Evolutionary conservation across 306 rosid genomes (phyloP).

Genomic region (Vicia sativa): DNA sequence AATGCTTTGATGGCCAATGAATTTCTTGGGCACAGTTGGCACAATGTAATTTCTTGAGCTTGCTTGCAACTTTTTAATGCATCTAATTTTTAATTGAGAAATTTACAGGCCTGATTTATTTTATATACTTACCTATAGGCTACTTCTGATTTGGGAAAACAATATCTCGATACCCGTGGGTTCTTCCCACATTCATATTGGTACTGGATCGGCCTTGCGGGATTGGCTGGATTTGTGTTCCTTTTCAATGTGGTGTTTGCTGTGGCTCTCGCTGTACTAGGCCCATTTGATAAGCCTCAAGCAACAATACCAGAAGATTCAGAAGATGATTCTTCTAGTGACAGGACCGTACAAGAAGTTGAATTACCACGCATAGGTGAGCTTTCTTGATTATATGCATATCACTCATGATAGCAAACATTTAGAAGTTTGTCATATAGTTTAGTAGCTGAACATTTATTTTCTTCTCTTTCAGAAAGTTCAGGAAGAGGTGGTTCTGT

Average conservation of each 20-base stretch:
- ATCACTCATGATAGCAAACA: background rate
- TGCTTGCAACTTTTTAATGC: background rate
- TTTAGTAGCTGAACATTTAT: constrained; percentile 22
- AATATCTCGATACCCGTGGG: constrained; percentile 36
- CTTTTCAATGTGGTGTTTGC: constrained; percentile 37
- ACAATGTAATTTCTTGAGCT: constrained; percentile 43
- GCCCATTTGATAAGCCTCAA: constrained; percentile 50
- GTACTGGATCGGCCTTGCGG: constrained; percentile 66
- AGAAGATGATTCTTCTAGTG: constrained; percentile 9
- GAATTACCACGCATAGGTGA: constrained; percentile 51
- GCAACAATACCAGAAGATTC: constrained; percentile 38
- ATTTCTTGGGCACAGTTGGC: constrained; percentile 53
- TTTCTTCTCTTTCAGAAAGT: constrained; percentile 41
- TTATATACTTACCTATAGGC: constrained; percentile 28
- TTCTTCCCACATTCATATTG: constrained; percentile 48
- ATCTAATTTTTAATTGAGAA: background rate
- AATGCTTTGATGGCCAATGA: constrained; percentile 54
- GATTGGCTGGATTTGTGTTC: constrained; percentile 37
- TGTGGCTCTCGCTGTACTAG: constrained; percentile 42
- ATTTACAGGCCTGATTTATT: constrained; percentile 5
- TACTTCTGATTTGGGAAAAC: constrained; percentile 13
- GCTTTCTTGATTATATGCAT: constrained; percentile 1
- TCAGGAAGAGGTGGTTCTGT: constrained; percentile 18
- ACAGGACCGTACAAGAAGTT: constrained; percentile 23
- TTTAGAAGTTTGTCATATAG: background rate